These are phyloP conservation scores for Fusarium oligoseptatum DNA, from an alignment of 2,329 filamentous ascomycete species.

Conservation along the genomic window DNA sequence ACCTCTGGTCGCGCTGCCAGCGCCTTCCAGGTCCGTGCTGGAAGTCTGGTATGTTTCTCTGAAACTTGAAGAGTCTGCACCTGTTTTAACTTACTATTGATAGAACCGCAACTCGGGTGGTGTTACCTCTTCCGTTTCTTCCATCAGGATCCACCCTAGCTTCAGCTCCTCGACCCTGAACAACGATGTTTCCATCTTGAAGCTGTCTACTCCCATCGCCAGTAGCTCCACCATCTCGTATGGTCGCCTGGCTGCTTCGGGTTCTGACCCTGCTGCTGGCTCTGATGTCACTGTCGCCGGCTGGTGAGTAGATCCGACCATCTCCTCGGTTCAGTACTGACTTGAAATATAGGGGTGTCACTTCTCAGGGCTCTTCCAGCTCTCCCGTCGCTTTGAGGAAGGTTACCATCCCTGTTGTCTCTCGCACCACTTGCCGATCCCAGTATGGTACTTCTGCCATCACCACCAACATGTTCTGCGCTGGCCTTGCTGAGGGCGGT, in stretches of 20 bases:
- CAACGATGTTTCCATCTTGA: conserved; percentile 50
- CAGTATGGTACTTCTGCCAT: conserved; percentile 43
- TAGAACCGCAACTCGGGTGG: conserved; percentile 47
- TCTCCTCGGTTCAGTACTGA: neutral
- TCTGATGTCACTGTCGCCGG: conserved; percentile 43
- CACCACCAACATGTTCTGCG: conserved; percentile 52
- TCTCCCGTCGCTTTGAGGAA: conserved; percentile 45
- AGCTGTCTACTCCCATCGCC: conserved; percentile 43
- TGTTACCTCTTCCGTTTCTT: conserved; percentile 40
- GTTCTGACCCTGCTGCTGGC: conserved; percentile 45
- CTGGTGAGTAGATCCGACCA: conserved; percentile 38
- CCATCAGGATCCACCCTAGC: conserved; percentile 42
- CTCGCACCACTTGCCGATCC: conserved; percentile 43
- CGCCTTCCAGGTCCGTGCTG: conserved; percentile 45
- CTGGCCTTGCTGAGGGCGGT: conserved; percentile 44
- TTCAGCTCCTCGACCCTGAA: conserved; percentile 35
- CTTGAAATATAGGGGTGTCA: conserved; percentile 36
- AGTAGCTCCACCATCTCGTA: conserved; percentile 44
- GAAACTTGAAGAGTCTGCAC: neutral
- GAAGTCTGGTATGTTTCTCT: conserved; percentile 36
- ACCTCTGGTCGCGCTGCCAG: conserved; percentile 31
- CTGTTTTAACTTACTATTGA: neutral
- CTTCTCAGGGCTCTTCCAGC: conserved; percentile 22
- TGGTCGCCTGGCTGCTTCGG: conserved; percentile 39
- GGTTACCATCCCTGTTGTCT: conserved; percentile 49